Conservation (phyloP, 1,284 basidiomycete genomes). For the Ceratobasidium sp. region DNA sequence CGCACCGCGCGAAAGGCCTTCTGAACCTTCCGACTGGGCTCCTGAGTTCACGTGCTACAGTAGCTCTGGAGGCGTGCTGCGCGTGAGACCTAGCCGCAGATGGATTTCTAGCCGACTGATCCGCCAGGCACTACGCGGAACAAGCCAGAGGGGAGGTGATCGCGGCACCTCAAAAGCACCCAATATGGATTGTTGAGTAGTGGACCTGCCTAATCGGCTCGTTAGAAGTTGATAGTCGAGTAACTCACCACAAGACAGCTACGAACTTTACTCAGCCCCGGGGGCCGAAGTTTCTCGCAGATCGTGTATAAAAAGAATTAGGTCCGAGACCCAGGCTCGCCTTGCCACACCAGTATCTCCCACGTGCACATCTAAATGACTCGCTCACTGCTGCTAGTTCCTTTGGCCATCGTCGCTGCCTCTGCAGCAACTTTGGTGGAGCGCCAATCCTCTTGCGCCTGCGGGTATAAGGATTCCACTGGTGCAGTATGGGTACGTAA, state of each 20-base stretch:
- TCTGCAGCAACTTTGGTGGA: slow-evolving; percentile 29
- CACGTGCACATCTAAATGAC: slow-evolving; percentile 36
- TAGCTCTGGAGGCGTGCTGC: background rate
- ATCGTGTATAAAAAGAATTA: background rate
- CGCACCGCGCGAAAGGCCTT: background rate
- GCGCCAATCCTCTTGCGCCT: slow-evolving; percentile 46
- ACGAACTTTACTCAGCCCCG: background rate
- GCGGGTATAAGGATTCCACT: slow-evolving; percentile 48
- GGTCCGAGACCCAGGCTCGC: too few species aligned
- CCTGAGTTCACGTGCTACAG: too few species aligned
- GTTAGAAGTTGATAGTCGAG: slow-evolving; percentile 3
- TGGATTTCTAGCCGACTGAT: background rate
- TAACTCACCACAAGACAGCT: background rate
- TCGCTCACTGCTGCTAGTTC: slow-evolving; percentile 13
- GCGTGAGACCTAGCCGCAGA: background rate
- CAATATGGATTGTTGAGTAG: background rate
- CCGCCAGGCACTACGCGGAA: background rate
- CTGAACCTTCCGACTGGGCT: too few species aligned
- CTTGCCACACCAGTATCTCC: slow-evolving; percentile 5
- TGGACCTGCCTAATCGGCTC: background rate
- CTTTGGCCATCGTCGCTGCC: background rate
- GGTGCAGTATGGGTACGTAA: slow-evolving; percentile 47
- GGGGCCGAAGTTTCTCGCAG: background rate
- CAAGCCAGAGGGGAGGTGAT: background rate
- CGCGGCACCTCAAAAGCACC: background rate